Percentiles rank a stretch among this genome's conserved stretches.
These are phyloP conservation scores for Talaromyces liani DNA, from an alignment of 495 filamentous ascomycete species.

Conservation along the genomic window DNA sequence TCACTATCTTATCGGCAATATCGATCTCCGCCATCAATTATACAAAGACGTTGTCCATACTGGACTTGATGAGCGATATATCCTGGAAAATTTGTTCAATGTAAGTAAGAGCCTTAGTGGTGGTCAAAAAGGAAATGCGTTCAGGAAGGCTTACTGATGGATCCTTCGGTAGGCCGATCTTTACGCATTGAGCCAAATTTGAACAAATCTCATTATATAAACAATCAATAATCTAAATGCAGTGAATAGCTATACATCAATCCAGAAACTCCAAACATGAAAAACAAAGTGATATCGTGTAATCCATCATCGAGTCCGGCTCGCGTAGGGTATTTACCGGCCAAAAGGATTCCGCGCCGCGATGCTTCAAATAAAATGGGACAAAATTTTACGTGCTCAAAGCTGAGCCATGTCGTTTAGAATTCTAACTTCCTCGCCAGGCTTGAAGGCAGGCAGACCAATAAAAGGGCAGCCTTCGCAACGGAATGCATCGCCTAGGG, in stretches of 20 bases:
- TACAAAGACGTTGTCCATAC: too few species aligned
- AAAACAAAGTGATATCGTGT: not conserved
- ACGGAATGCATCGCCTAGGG: conserved; percentile 82
- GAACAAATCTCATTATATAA: not conserved
- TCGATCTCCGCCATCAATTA: not conserved
- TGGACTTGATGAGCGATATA: too few species aligned
- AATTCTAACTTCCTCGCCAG: conserved; percentile 85
- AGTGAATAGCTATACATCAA: not conserved
- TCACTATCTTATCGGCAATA: not conserved
- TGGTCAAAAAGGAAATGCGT: too few species aligned
- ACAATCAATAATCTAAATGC: not conserved
- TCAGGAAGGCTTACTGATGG: too few species aligned
- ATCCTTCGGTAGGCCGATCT: too few species aligned
- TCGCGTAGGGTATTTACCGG: not conserved
- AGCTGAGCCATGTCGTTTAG: conserved; percentile 83
- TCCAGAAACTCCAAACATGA: not conserved
- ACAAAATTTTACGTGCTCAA: conserved; percentile 26
- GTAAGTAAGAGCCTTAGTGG: too few species aligned
- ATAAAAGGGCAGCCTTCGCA: conserved; percentile 85
- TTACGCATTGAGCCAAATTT: not conserved
- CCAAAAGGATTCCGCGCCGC: not conserved
- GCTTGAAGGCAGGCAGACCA: conserved; percentile 91
- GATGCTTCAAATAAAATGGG: not conserved
- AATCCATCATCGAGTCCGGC: not conserved
- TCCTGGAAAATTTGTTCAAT: too few species aligned